Evolutionary conservation across 1,284 basidiomycete species (phyloP).

Genomic region (Melampsora occidentalis): DNA sequence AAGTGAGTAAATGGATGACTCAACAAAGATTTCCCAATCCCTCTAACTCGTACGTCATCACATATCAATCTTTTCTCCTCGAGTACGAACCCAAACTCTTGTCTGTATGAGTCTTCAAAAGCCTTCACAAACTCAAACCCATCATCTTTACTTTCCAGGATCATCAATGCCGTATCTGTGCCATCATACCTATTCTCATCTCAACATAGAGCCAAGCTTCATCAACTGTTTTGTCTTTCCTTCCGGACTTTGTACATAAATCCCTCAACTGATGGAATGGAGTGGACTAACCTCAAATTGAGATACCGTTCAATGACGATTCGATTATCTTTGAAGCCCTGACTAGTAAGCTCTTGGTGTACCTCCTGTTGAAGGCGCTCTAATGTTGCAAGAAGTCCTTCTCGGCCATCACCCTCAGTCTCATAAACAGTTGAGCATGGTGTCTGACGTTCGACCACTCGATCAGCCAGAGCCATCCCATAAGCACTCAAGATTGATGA

Average conservation of each 20-base stretch:
- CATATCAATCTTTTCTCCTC: slow-evolving; percentile 27
- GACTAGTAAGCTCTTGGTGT: not conserved
- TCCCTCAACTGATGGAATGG: not conserved
- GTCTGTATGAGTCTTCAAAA: slow-evolving; percentile 20
- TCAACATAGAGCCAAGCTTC: not conserved
- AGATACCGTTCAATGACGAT: slow-evolving; percentile 34
- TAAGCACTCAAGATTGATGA: slow-evolving; percentile 85
- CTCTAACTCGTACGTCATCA: slow-evolving; percentile 41
- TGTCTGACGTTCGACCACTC: slow-evolving; percentile 54
- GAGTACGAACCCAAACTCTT: slow-evolving; percentile 38
- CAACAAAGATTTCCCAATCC: slow-evolving; percentile 40
- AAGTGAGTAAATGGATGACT: not conserved
- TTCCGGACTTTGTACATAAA: not conserved
- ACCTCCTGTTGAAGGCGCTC: slow-evolving; percentile 46
- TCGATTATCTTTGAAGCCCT: slow-evolving; percentile 14
- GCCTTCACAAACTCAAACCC: slow-evolving; percentile 15
- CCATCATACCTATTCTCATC: slow-evolving; percentile 36
- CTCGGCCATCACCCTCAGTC: slow-evolving; percentile 21
- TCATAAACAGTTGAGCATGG: slow-evolving; percentile 51
- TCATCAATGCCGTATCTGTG: slow-evolving; percentile 42
- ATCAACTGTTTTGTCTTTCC: not conserved
- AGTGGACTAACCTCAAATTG: slow-evolving; percentile 32
- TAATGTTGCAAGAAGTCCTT: not conserved
- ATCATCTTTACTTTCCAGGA: slow-evolving; percentile 10
- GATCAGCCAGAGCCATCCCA: slow-evolving; percentile 80